Conservation (phyloP, 1,284 basidiomycete genomes). For the Sporisorium scitamineum region DNA sequence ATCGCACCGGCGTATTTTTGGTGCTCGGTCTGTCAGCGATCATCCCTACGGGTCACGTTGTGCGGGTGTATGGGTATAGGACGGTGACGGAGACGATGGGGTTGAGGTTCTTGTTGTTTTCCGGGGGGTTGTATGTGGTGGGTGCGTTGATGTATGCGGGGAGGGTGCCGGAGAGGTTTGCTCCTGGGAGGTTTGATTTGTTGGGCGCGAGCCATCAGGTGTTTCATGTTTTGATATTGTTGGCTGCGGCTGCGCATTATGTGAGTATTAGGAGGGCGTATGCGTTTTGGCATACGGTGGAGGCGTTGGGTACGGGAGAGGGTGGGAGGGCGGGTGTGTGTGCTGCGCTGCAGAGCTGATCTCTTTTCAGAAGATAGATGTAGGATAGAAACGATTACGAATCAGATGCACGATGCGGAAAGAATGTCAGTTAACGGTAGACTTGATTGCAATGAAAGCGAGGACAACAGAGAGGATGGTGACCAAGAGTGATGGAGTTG, state of each 20-base stretch:
- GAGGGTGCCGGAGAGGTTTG: conserved; percentile 82
- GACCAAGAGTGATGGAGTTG: conserved; percentile 3
- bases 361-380: not conserved
- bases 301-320: conserved; percentile 20
- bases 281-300: conserved; percentile 66
- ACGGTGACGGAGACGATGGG: conserved; percentile 63
- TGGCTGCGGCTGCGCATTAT: conserved; percentile 83
- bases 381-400: not conserved
- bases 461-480: not conserved
- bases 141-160: conserved; percentile 73
- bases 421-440: not conserved
- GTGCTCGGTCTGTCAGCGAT: conserved; percentile 81
- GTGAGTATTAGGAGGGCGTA: conserved; percentile 58
- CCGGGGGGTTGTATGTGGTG: conserved; percentile 59
- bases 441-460: conserved; percentile 8
- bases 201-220: conserved; percentile 71
- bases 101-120: conserved; percentile 47
- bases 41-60: conserved; percentile 79
- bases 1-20: conserved; percentile 84
- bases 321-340: conserved; percentile 42
- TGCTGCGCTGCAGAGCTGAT: conserved; percentile 27
- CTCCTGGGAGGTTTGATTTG: conserved; percentile 83
- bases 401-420: not conserved
- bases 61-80: conserved; percentile 70
- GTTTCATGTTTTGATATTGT: conserved; percentile 84